phyloP scores from a whole-genome alignment of 495 filamentous ascomycete genomes.

The Penicillium angulare region DNA sequence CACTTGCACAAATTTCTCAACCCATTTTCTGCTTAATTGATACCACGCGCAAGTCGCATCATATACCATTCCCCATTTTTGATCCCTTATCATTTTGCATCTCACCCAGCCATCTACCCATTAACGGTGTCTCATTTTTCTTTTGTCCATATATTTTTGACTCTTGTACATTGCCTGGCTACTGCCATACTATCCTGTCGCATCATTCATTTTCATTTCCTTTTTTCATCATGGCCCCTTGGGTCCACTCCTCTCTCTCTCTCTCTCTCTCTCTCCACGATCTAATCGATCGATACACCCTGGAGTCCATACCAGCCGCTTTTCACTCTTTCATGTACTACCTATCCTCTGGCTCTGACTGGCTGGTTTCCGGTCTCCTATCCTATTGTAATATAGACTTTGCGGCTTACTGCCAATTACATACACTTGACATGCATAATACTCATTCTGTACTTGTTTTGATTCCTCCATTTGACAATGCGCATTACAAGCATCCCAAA shows the following conservation, averaged over 20 bases:
- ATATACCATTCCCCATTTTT: slow-evolving; percentile 25
- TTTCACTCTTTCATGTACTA: slow-evolving; percentile 21
- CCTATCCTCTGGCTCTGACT: slow-evolving; percentile 15
- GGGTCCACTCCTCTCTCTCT: neutral
- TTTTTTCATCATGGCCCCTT: neutral
- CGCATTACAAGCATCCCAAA: no score
- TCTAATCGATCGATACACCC: neutral
- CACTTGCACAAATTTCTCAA: slow-evolving; percentile 30
- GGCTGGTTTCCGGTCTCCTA: slow-evolving; percentile 25
- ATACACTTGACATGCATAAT: slow-evolving; percentile 14
- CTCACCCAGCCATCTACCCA: slow-evolving; percentile 14
- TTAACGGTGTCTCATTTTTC: slow-evolving; percentile 28
- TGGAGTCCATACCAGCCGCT: neutral
- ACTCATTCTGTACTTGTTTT: slow-evolving; percentile 4
- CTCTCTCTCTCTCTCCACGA: neutral
- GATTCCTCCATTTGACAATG: neutral
- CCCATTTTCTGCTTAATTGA: slow-evolving; percentile 23
- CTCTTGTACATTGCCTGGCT: slow-evolving; percentile 28
- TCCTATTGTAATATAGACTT: slow-evolving; percentile 43
- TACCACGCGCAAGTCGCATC: slow-evolving; percentile 40
- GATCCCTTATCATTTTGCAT: slow-evolving; percentile 19
- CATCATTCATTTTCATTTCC: slow-evolving; percentile 8
- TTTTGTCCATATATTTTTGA: slow-evolving; percentile 31
- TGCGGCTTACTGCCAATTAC: slow-evolving; percentile 16
- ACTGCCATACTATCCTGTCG: slow-evolving; percentile 11